These are phyloP conservation scores for Coemansia sp. DNA, from an alignment of 192 early-diverging fungal species.

Conservation along the genomic window DNA sequence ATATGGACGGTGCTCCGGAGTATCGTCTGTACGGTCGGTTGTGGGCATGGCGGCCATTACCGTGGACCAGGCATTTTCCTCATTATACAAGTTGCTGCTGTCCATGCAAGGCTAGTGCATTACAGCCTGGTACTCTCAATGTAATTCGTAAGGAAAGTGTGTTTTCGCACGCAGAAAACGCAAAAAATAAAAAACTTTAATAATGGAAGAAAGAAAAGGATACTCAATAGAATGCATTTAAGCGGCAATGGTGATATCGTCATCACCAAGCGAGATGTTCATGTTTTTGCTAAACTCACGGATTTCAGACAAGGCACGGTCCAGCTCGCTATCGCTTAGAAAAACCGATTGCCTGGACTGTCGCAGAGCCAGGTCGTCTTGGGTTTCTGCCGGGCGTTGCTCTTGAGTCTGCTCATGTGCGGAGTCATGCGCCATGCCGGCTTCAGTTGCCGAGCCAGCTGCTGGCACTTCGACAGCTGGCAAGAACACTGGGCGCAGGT, in stretches of 20 bases:
- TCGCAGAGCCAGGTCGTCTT: slow-evolving; percentile 1
- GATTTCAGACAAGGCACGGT: slow-evolving; percentile 43
- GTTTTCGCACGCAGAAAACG: neutral
- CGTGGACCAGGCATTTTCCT: slow-evolving; percentile 44
- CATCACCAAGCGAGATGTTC: slow-evolving; percentile 35
- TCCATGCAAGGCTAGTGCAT: slow-evolving; percentile 6
- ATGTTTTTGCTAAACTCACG: slow-evolving; percentile 47
- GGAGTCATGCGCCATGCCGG: neutral
- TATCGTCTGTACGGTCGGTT: neutral
- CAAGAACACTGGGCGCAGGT: slow-evolving; percentile 7
- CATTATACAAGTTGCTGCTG: slow-evolving; percentile 7
- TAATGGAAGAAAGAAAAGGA: neutral
- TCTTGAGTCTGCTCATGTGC: neutral
- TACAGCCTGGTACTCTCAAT: too few relatives aligned
- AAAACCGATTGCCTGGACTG: slow-evolving; percentile 31
- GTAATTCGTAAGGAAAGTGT: too few relatives aligned
- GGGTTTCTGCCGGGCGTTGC: neutral
- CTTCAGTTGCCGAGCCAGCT: neutral
- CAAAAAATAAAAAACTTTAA: slow-evolving; percentile 3
- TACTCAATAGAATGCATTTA: too few relatives aligned
- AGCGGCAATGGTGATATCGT: neutral
- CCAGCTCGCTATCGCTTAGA: slow-evolving; percentile 46
- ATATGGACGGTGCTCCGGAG: neutral
- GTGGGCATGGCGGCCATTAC: slow-evolving; percentile 18
- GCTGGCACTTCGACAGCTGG: slow-evolving; percentile 1